A percentile compares a stretch with the other conserved stretches of the same genome.
phyloP scores from a whole-genome alignment of 2,329 filamentous ascomycete species.

The Aspergillus awamori region DNA sequence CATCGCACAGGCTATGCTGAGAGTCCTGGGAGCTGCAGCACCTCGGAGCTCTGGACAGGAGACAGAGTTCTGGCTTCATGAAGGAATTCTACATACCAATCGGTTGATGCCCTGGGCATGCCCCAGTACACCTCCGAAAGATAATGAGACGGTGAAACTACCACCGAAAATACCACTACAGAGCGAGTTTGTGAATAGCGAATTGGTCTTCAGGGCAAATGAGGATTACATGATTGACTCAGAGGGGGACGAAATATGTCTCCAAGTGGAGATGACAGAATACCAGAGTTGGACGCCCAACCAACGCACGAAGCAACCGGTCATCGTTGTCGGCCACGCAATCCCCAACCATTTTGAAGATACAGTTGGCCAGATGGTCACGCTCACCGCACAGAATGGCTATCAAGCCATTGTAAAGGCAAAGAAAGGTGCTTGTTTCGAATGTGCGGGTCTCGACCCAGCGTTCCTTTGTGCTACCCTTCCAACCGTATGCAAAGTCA shows the following conservation, averaged over 20 bases:
- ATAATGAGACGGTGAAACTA: not conserved
- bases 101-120: not conserved
- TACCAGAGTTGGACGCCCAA: not conserved
- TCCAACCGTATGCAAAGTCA: not conserved
- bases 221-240: not conserved
- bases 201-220: not conserved
- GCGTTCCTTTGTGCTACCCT: not conserved
- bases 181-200: not conserved
- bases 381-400: not conserved
- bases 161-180: not conserved
- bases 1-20: not conserved
- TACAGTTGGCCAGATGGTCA: not conserved
- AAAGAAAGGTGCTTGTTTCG: not conserved
- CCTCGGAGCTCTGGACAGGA: not conserved
- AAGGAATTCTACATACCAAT: not conserved
- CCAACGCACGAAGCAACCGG: not conserved
- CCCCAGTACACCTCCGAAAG: not conserved
- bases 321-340: not conserved
- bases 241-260: not conserved
- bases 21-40: not conserved
- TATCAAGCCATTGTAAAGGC: not conserved
- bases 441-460: not conserved
- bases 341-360: not conserved
- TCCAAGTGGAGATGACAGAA: not conserved
- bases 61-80: conserved; percentile 11